Conservation (phyloP, 2,329 filamentous ascomycete genomes). For the Penicillium sp. region DNA sequence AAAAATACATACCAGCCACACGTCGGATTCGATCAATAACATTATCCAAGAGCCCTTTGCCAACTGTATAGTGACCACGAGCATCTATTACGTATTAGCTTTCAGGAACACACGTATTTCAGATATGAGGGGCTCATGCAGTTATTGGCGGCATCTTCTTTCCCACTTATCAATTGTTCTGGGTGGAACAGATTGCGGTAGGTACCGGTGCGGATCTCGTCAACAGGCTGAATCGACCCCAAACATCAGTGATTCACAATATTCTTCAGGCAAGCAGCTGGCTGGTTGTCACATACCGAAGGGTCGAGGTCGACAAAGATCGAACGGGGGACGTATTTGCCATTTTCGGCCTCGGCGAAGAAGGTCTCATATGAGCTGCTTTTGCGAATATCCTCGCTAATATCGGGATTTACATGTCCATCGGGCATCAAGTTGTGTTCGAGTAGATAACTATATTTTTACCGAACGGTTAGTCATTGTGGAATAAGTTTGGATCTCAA, state of each 20-base stretch:
- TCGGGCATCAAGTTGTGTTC: slow-evolving; percentile 66
- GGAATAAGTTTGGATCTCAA: slow-evolving; percentile 15
- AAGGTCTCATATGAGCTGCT: slow-evolving; percentile 65
- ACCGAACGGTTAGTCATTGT: slow-evolving; percentile 1
- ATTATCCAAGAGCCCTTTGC: slow-evolving; percentile 65
- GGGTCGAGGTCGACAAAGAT: slow-evolving; percentile 69
- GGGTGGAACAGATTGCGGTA: slow-evolving; percentile 68
- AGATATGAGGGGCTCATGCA: slow-evolving; percentile 44
- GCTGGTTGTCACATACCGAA: slow-evolving; percentile 44
- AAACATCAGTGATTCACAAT: slow-evolving; percentile 12
- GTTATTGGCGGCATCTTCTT: slow-evolving; percentile 70
- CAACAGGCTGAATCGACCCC: slow-evolving; percentile 53
- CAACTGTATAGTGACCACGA: slow-evolving; percentile 68
- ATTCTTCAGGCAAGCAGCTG: background rate
- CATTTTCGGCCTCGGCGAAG: slow-evolving; percentile 64
- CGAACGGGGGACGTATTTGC: slow-evolving; percentile 68
- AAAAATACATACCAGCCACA: slow-evolving; percentile 55
- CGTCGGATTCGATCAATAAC: slow-evolving; percentile 66
- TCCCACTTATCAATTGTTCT: slow-evolving; percentile 66
- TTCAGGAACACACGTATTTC: background rate
- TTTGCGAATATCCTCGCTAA: slow-evolving; percentile 53
- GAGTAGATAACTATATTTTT: slow-evolving; percentile 58
- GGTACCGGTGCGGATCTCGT: slow-evolving; percentile 65
- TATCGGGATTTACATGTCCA: slow-evolving; percentile 59
- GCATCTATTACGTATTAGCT: slow-evolving; percentile 52